These are phyloP conservation scores for Paspalum vaginatum DNA, from an alignment of 176 grass and related monocot genomes.

Conservation along the genomic window DNA sequence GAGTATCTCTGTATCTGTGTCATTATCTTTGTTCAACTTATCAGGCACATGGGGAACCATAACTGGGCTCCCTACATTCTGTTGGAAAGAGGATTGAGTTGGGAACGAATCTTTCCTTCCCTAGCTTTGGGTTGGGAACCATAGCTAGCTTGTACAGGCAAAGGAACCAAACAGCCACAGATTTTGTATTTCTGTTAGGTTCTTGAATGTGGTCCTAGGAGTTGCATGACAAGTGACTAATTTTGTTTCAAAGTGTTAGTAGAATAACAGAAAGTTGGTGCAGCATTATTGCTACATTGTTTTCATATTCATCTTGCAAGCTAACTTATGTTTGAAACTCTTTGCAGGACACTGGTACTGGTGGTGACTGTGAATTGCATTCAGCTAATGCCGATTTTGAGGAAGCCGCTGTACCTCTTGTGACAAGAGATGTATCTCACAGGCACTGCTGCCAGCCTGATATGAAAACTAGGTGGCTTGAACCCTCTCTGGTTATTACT, in stretches of 20 bases:
- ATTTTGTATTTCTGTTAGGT: background rate
- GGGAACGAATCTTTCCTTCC: background rate
- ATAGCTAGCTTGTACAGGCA: too few species aligned
- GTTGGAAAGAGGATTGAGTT: background rate
- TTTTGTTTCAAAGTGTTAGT: conserved; percentile 11
- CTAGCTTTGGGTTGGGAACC: too few species aligned
- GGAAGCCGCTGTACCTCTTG: conserved; percentile 52
- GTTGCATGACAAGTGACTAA: background rate
- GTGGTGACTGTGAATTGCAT: conserved; percentile 21
- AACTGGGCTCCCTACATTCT: background rate
- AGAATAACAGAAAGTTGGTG: background rate
- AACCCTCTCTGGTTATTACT: conserved; percentile 25
- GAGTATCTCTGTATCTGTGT: background rate
- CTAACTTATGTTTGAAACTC: conserved; percentile 20
- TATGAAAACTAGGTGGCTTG: conserved; percentile 34
- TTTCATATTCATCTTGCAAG: conserved; percentile 11
- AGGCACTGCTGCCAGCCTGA: conserved; percentile 51
- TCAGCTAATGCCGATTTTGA: conserved; percentile 35
- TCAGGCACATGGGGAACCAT: background rate
- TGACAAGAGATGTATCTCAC: conserved; percentile 50
- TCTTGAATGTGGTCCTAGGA: background rate
- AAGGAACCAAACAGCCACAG: background rate
- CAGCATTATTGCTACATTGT: background rate
- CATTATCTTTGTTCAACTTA: background rate
- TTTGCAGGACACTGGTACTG: conserved; percentile 49